Evolutionary conservation across 768 basidiomycete species (phyloP).

Genomic region (Pulveroboletus sp.): DNA sequence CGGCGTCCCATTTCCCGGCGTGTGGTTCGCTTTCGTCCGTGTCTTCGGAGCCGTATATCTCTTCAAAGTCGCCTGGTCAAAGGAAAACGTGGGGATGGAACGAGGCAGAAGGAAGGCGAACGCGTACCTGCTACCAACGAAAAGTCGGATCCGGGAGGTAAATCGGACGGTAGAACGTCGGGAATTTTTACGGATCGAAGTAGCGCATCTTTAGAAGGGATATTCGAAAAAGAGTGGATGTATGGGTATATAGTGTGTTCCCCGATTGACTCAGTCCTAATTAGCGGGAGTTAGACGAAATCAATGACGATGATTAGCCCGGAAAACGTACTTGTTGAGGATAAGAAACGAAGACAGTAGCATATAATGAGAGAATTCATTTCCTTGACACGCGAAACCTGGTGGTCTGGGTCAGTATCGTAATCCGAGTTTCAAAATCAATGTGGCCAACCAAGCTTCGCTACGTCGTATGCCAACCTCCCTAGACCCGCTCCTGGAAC

Average conservation of each 20-base stretch:
- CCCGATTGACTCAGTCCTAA: conserved; percentile 61
- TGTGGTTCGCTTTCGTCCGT: conserved; percentile 60
- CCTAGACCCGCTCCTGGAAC: conserved; percentile 91
- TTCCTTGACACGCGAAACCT: conserved; percentile 92
- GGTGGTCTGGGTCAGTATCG: neutral
- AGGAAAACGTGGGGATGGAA: neutral
- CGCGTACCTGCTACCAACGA: conserved; percentile 79
- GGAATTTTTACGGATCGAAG: conserved; percentile 73
- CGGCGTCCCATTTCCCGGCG: conserved; percentile 79
- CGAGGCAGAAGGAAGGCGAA: neutral
- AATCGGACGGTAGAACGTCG: conserved; percentile 75
- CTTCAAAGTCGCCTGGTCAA: conserved; percentile 80
- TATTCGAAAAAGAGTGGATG: conserved; percentile 90
- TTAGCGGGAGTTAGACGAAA: neutral
- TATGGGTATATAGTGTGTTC: conserved; percentile 84
- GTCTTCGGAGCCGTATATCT: conserved; percentile 70
- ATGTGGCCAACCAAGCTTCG: conserved; percentile 59
- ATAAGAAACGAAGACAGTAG: conserved; percentile 86
- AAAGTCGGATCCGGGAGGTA: conserved; percentile 66
- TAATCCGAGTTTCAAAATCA: neutral
- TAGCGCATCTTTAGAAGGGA: conserved; percentile 54
- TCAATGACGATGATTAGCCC: neutral
- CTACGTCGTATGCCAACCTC: conserved; percentile 85
- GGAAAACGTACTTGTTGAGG: conserved; percentile 65
- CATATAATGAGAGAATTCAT: conserved; percentile 97